These are phyloP conservation scores for Botryosphaeria dothidea DNA, from an alignment of 2,329 filamentous ascomycete species.

Conservation along the genomic window DNA sequence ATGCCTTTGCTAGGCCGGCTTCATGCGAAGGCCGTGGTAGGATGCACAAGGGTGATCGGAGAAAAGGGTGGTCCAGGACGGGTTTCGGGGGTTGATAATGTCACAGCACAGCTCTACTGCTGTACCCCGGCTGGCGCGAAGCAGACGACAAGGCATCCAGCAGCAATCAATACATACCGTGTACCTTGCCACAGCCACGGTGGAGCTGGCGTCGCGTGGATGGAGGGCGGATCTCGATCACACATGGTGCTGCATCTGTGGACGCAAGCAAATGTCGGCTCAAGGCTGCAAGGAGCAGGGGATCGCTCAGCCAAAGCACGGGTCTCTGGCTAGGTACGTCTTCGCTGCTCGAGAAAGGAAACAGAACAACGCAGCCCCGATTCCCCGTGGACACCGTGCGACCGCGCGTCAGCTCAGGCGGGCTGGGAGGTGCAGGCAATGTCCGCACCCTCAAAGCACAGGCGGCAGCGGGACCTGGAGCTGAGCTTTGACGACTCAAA, in stretches of 20 bases:
- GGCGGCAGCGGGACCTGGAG: neutral
- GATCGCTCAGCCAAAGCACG: neutral
- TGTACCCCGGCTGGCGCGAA: neutral
- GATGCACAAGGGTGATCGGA: conserved; percentile 1
- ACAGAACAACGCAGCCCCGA: neutral
- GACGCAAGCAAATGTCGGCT: conserved; percentile 1
- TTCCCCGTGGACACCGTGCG: neutral
- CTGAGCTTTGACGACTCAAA: conserved; percentile 1
- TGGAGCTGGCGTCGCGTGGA: conserved; percentile 3
- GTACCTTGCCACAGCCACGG: conserved; percentile 11
- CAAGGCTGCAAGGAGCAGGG: conserved; percentile 15
- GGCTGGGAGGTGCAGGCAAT: conserved; percentile 7
- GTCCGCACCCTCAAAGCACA: neutral
- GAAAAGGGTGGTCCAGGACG: neutral
- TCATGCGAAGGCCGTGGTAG: neutral
- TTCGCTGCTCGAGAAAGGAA: neutral
- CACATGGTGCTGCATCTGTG: conserved; percentile 11
- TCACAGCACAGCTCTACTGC: conserved; percentile 3
- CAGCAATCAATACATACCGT: conserved; percentile 7
- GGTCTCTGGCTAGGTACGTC: neutral
- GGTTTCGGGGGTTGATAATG: neutral
- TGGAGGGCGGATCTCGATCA: conserved; percentile 10
- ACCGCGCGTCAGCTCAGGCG: neutral
- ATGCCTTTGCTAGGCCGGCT: neutral
- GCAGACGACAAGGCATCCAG: neutral